These are phyloP conservation scores for Laetiporus sulphureus DNA, from an alignment of 1,284 basidiomycete genomes.

Conservation along the genomic window DNA sequence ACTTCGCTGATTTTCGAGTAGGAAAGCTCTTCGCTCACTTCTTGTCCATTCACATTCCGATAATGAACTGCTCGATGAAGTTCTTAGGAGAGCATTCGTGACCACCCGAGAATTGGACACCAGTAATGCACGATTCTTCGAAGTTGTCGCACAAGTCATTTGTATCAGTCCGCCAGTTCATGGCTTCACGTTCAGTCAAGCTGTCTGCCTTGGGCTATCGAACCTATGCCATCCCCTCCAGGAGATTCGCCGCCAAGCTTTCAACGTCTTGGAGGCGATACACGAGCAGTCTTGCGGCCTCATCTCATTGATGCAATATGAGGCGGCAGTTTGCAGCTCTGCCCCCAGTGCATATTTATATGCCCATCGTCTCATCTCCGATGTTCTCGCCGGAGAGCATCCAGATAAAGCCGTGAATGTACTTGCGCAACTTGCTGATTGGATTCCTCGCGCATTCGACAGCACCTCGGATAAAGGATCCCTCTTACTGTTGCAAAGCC, in stretches of 20 bases:
- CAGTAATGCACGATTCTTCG: constrained; percentile 68
- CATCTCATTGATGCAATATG: constrained; percentile 62
- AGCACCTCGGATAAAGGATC: constrained; percentile 36
- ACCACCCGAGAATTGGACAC: constrained; percentile 45
- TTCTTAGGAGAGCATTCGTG: constrained; percentile 70
- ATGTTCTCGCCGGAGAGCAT: constrained; percentile 78
- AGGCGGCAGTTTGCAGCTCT: constrained; percentile 71
- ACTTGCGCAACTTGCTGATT: constrained; percentile 67
- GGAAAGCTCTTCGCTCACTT: constrained; percentile 75
- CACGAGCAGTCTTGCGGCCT: constrained; percentile 59
- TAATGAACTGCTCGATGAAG: constrained; percentile 59
- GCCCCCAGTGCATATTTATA: constrained; percentile 76
- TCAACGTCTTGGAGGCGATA: constrained; percentile 72
- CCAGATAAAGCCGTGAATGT: constrained; percentile 64
- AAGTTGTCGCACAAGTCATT: constrained; percentile 72
- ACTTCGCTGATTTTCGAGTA: constrained; percentile 24
- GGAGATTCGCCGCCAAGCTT: constrained; percentile 69
- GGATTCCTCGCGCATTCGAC: constrained; percentile 68
- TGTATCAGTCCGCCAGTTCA: constrained; percentile 46
- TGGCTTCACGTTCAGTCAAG: constrained; percentile 68
- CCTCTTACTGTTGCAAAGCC: constrained; percentile 59
- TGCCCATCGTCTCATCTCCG: constrained; percentile 74
- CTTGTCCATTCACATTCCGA: constrained; percentile 59
- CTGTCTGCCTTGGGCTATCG: constrained; percentile 76
- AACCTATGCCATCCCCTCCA: constrained; percentile 78